Evolutionary conservation across 164 flowering plant species (phyloP).

Genomic region (Macadamia tetraphylla): DNA sequence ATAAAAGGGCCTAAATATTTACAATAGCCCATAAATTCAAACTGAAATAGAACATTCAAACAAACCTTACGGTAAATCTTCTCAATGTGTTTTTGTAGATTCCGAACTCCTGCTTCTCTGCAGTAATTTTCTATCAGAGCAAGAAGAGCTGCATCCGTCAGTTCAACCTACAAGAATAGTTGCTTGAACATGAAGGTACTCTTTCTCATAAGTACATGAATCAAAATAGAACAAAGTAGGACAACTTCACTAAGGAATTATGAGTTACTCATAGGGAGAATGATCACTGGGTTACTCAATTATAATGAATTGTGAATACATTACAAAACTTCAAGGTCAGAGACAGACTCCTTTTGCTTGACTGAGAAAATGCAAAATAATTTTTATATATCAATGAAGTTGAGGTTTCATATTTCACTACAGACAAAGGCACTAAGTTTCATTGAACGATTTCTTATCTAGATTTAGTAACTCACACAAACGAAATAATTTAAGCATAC

Average conservation of each 20-base stretch:
- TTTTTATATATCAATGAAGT: too few relatives aligned
- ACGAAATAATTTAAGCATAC: too few relatives aligned
- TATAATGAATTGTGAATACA: background rate
- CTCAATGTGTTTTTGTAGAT: slow-evolving; percentile 93
- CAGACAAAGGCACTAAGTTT: too few relatives aligned
- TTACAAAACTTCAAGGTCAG: background rate
- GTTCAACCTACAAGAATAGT: slow-evolving; percentile 59
- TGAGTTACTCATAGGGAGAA: background rate
- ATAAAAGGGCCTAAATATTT: too few relatives aligned
- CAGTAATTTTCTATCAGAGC: slow-evolving; percentile 83
- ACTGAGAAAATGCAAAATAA: too few relatives aligned
- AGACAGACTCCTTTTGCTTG: too few relatives aligned
- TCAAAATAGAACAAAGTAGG: background rate
- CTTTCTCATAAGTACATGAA: background rate
- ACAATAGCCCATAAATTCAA: too few relatives aligned
- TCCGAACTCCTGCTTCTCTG: slow-evolving; percentile 95
- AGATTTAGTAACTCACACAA: too few relatives aligned
- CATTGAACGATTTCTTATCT: too few relatives aligned
- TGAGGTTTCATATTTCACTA: too few relatives aligned
- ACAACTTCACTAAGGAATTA: background rate
- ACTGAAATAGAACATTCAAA: background rate
- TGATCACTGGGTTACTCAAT: background rate
- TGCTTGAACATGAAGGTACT: background rate
- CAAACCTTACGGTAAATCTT: slow-evolving; percentile 97
- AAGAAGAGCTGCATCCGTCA: slow-evolving; percentile 90